phyloP scores from a whole-genome alignment of 345 rosid species.

The Isatis tinctoria region DNA sequence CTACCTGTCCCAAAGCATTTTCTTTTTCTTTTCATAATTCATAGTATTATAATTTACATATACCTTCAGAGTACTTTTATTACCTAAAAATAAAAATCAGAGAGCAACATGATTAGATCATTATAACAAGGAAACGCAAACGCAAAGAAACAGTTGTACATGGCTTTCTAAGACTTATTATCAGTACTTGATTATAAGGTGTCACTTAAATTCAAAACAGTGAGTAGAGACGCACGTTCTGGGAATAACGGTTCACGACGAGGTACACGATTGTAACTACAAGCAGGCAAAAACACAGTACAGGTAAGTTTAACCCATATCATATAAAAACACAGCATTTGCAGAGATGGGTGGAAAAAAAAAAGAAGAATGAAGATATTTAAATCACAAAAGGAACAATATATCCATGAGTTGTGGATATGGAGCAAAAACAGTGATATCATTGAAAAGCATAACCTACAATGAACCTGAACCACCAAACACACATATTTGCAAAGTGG shows the following conservation, averaged over 20 bases:
- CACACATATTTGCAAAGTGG: neutral
- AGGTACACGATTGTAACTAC: constrained; percentile 8
- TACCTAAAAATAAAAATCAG: too few relatives aligned
- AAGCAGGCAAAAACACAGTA: constrained; percentile 5
- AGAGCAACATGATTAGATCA: too few relatives aligned
- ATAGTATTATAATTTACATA: neutral
- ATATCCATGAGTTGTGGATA: too few relatives aligned
- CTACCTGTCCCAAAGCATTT: neutral
- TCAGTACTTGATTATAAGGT: too few relatives aligned
- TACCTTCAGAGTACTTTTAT: too few relatives aligned
- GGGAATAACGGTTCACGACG: neutral
- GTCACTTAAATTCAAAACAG: too few relatives aligned
- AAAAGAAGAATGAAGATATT: neutral
- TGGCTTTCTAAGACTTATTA: too few relatives aligned
- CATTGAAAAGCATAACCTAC: neutral
- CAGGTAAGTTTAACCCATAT: neutral
- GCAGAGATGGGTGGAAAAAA: neutral
- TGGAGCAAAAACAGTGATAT: neutral
- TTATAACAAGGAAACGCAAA: too few relatives aligned
- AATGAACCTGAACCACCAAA: neutral
- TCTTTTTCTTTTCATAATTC: constrained; percentile 10
- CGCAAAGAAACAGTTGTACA: too few relatives aligned
- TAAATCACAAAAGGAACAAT: too few relatives aligned
- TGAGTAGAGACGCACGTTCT: too few relatives aligned
- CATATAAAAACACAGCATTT: neutral